phyloP scores from a whole-genome alignment of 257 asterid species.

The Primulina eburnea region DNA sequence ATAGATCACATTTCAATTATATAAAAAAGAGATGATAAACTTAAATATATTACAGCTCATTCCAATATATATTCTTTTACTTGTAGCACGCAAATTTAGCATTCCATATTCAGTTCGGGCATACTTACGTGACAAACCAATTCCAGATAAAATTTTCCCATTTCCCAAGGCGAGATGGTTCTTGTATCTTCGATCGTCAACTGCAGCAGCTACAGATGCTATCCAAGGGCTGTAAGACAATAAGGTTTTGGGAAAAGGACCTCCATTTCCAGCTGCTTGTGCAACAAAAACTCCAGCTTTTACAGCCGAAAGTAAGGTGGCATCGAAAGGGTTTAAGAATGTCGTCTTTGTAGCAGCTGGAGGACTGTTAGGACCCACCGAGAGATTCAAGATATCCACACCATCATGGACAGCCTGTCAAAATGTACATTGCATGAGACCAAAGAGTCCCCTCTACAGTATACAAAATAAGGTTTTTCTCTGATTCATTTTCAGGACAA shows the following conservation, averaged over 20 bases:
- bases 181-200: constrained; percentile 94
- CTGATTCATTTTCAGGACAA: background rate
- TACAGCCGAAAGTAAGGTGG: constrained; percentile 90
- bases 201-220: constrained; percentile 95
- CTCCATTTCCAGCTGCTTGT: constrained; percentile 99
- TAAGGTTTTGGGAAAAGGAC: constrained; percentile 89
- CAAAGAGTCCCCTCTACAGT: constrained; percentile 6
- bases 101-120: background rate
- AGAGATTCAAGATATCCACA: constrained; percentile 91
- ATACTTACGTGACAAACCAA: constrained; percentile 91
- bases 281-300: constrained; percentile 96
- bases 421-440: constrained; percentile 30
- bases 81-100: background rate
- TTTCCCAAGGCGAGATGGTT: constrained; percentile 88
- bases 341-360: constrained; percentile 93
- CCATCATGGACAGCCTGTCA: constrained; percentile 97
- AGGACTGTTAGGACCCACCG: constrained; percentile 98
- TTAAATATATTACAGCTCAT: background rate
- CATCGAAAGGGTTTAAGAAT: constrained; percentile 89
- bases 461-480: constrained; percentile 7
- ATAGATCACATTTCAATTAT: no score
- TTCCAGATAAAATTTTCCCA: constrained; percentile 78
- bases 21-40: background rate
- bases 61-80: background rate
- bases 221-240: constrained; percentile 99